These are phyloP conservation scores for Paramecium sonneborni DNA, from an alignment of 73 alveolate species.

Conservation along the genomic window DNA sequence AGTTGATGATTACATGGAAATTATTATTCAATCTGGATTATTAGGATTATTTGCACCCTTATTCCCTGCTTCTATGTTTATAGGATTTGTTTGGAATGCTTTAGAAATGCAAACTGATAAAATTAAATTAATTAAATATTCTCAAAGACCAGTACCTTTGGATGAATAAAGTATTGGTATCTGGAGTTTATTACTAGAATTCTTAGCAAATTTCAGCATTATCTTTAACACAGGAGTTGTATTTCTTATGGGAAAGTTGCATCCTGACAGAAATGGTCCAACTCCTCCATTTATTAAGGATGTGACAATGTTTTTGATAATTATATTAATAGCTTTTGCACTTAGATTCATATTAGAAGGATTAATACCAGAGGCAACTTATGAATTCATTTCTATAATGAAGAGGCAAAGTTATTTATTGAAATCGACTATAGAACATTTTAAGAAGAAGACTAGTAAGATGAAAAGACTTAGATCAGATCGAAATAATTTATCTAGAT, in stretches of 20 bases:
- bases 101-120: conserved; percentile 61
- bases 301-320: conserved; percentile 14
- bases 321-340: background rate
- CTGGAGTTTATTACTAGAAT: conserved; percentile 48
- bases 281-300: background rate
- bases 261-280: background rate
- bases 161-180: conserved; percentile 63
- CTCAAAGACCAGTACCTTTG: conserved; percentile 62
- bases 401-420: conserved; percentile 47
- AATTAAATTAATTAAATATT: conserved; percentile 27
- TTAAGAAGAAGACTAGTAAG: conserved; percentile 34
- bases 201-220: conserved; percentile 32
- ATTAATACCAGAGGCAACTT: conserved; percentile 7
- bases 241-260: background rate
- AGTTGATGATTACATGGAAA: conserved; percentile 67
- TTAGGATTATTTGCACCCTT: conserved; percentile 52
- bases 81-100: conserved; percentile 64
- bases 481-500: background rate
- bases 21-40: conserved; percentile 29
- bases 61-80: conserved; percentile 62
- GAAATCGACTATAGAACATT: conserved; percentile 46
- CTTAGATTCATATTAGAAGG: conserved; percentile 17
- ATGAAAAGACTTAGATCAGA: background rate
- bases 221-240: conserved; percentile 45
- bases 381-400: background rate